Evolutionary conservation across 805 yeast genomes (phyloP).

Genomic region (Candida jianshihensis): DNA sequence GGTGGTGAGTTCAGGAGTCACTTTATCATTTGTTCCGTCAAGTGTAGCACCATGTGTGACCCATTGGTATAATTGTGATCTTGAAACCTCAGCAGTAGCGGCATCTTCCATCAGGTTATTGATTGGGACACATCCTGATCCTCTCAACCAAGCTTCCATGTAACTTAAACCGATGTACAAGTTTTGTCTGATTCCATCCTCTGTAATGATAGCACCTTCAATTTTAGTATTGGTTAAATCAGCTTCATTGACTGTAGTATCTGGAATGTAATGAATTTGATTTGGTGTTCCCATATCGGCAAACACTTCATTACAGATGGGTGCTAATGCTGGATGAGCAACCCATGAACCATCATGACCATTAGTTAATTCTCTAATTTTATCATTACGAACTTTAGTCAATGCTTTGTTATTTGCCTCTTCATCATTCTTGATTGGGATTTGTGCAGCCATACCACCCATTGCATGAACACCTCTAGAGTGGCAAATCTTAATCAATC

Average conservation of each 20-base stretch:
- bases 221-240: slow-evolving; percentile 63
- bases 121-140: slow-evolving; percentile 80
- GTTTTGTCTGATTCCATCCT: slow-evolving; percentile 63
- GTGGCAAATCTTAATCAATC: slow-evolving; percentile 68
- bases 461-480: slow-evolving; percentile 77
- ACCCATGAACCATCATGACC: slow-evolving; percentile 91
- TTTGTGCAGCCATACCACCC: slow-evolving; percentile 91
- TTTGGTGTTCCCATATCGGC: slow-evolving; percentile 78
- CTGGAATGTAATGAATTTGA: slow-evolving; percentile 51
- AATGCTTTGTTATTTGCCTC: slow-evolving; percentile 58
- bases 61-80: slow-evolving; percentile 82
- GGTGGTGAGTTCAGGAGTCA: slow-evolving; percentile 54
- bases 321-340: slow-evolving; percentile 79
- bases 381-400: slow-evolving; percentile 67
- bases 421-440: slow-evolving; percentile 70
- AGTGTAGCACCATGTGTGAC: slow-evolving; percentile 58
- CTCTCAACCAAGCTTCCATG: slow-evolving; percentile 84
- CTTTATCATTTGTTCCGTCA: slow-evolving; percentile 49
- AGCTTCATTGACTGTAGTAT: slow-evolving; percentile 38
- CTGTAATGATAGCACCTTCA: slow-evolving; percentile 56
- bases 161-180: slow-evolving; percentile 70
- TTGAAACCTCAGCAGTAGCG: slow-evolving; percentile 82
- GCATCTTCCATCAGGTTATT: slow-evolving; percentile 87
- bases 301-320: slow-evolving; percentile 66
- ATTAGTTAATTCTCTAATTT: slow-evolving; percentile 65